phyloP scores from a whole-genome alignment of 2,329 filamentous ascomycete species.

The Xylariaceae sp. region DNA sequence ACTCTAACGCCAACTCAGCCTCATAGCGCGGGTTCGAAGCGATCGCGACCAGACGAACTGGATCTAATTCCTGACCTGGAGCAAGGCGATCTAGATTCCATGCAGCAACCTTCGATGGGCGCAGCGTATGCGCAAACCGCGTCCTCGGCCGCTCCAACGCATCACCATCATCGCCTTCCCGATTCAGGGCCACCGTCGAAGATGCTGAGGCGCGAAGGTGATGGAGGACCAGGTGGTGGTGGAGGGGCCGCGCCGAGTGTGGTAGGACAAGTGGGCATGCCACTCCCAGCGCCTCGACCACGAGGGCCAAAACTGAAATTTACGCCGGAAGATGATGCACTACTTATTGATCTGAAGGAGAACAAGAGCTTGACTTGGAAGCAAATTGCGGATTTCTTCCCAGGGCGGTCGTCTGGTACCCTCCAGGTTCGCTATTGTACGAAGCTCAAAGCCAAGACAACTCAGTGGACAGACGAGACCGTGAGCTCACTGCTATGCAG shows the following conservation, averaged over 20 bases:
- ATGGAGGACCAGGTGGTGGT: constrained; percentile 39
- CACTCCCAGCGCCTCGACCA: constrained; percentile 72
- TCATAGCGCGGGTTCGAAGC: constrained; percentile 42
- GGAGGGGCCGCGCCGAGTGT: constrained; percentile 70
- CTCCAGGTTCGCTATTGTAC: constrained; percentile 93
- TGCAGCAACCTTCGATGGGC: constrained; percentile 52
- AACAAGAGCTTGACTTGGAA: constrained; percentile 96
- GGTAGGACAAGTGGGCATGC: constrained; percentile 85
- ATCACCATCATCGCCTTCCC: constrained; percentile 79
- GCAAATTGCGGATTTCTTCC: constrained; percentile 95
- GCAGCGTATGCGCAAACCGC: constrained; percentile 47
- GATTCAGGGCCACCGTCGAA: constrained; percentile 68
- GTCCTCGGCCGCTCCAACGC: constrained; percentile 48
- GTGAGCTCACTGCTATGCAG: constrained; percentile 47
- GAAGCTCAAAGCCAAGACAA: constrained; percentile 90
- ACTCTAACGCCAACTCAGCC: constrained; percentile 40
- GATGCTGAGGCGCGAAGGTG: constrained; percentile 58
- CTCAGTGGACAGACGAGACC: constrained; percentile 89
- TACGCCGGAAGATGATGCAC: constrained; percentile 83
- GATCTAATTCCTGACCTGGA: constrained; percentile 54
- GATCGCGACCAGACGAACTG: constrained; percentile 55
- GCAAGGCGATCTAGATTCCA: constrained; percentile 51
- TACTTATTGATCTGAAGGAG: constrained; percentile 87
- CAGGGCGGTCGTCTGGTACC: constrained; percentile 83
- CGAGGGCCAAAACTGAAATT: constrained; percentile 91